Evolutionary conservation across 306 rosid genomes (phyloP).

Genomic region (barrel medic (Medicago truncatula)): MtrunA17r5.0-ANR NC_053042.1:14990501-14991000

Average conservation of each 20-base stretch:
- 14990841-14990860: not conserved
- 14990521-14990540: conserved; percentile 16
- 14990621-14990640: conserved; percentile 76
- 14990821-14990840: conserved; percentile 24
- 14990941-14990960: not conserved
- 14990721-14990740: conserved; percentile 35
- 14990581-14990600: conserved; percentile 78
- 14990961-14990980: conserved; percentile 3
- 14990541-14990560: conserved; percentile 25
- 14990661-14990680: conserved; percentile 72
- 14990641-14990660: conserved; percentile 75
- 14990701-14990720: conserved; percentile 11
- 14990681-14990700: conserved; percentile 27
- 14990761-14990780: not conserved
- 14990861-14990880: not conserved
- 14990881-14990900: conserved; percentile 13
- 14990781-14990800: conserved; percentile 2
- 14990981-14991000: conserved; percentile 1
- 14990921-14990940: not conserved
- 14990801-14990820: conserved; percentile 5
- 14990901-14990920: conserved; percentile 3
- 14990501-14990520: conserved; percentile 35
- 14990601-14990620: conserved; percentile 76
- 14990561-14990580: conserved; percentile 66
- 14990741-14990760: not conserved